These are phyloP conservation scores for Nemania bipapillata DNA, from an alignment of 2,329 filamentous ascomycete genomes.

Conservation along the genomic window DNA sequence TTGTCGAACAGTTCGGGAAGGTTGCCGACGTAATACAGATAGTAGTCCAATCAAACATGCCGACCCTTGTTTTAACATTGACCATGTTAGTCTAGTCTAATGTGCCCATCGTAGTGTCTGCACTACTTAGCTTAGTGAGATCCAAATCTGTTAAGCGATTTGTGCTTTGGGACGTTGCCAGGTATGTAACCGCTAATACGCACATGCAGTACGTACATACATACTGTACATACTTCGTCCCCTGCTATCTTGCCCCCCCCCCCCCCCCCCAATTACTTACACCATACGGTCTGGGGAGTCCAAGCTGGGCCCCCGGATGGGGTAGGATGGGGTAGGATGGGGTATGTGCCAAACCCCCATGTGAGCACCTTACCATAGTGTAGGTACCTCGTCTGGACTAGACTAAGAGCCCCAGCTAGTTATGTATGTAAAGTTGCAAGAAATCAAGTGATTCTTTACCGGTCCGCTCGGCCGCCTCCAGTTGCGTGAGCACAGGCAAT, in stretches of 20 bases:
- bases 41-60: slow-evolving; percentile 20
- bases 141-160: slow-evolving; percentile 44
- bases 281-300: slow-evolving; percentile 28
- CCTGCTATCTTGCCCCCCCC: slow-evolving; percentile 25
- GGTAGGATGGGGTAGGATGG: slow-evolving; percentile 32
- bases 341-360: slow-evolving; percentile 40
- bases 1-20: slow-evolving; percentile 30
- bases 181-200: too few relatives aligned
- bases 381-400: slow-evolving; percentile 30
- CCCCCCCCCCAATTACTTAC: slow-evolving; percentile 16
- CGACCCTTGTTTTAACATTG: slow-evolving; percentile 12
- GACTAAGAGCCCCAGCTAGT: slow-evolving; percentile 44
- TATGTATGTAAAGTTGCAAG: slow-evolving; percentile 35
- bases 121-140: slow-evolving; percentile 29
- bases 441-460: slow-evolving; percentile 41
- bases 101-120: slow-evolving; percentile 10
- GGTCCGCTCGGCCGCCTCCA: slow-evolving; percentile 49
- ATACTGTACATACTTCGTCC: slow-evolving; percentile 20
- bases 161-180: slow-evolving; percentile 33
- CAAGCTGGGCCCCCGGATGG: slow-evolving; percentile 30
- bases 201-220: too few relatives aligned
- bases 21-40: slow-evolving; percentile 32
- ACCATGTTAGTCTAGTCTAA: slow-evolving; percentile 4
- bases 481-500: slow-evolving; percentile 35
- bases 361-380: slow-evolving; percentile 42